Base-by-base conservation (phyloP, 2,329 filamentous ascomycete genomes). In the Exophiala dermatitidis region DNA sequence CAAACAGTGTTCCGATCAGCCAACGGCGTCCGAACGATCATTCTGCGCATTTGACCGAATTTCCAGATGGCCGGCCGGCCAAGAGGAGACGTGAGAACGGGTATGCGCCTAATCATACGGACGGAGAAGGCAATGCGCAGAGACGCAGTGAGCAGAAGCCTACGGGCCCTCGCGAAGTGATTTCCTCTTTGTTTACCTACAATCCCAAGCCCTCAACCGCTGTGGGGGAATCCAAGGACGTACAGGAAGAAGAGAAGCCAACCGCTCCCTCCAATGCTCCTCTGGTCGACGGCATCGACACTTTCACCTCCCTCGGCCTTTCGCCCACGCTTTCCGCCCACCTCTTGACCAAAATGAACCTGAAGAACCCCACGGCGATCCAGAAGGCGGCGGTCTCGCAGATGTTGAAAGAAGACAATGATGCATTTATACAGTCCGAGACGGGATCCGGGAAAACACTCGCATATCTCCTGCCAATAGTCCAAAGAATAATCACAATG, bases 381-480 rank as follows among this genome's bases (percentile, higher is more conserved):
- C 93, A 98, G 71, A 90, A 90, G 63, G 88, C 88, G 57, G 86
- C 91, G 0, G 84, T 98, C 37, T 79, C 86, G 40, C 84, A 93
- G 63, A 73, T 98, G 57, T 71, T 95, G 42, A 83, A 83, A 40
- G 84, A 86, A 49, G 86, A 95, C 63, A 84, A 81, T 43, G 93
- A 98, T 73, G 90, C 90, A 1, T 98, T 98, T 64, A 85, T 98
- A 33, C 93, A 97, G 68, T 94, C 93, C 2, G 86, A 98, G 72
- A 98, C 93, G 0, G 93, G 93, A 62, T 98, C 93, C 0, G 93
- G 93, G 72, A 98, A 98, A 73, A 98, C 93, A 0, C 73, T 98
- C 56, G 88, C 93, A n/a, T 98, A 98, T 68, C 77, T 98, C 3
- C 74, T 98, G 4, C 93, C 93, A 1, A 86, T 98, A 44, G 83